These are phyloP conservation scores for Ophiostoma fasciatum DNA, from an alignment of 2,329 filamentous ascomycete genomes.

Conservation along the genomic window DNA sequence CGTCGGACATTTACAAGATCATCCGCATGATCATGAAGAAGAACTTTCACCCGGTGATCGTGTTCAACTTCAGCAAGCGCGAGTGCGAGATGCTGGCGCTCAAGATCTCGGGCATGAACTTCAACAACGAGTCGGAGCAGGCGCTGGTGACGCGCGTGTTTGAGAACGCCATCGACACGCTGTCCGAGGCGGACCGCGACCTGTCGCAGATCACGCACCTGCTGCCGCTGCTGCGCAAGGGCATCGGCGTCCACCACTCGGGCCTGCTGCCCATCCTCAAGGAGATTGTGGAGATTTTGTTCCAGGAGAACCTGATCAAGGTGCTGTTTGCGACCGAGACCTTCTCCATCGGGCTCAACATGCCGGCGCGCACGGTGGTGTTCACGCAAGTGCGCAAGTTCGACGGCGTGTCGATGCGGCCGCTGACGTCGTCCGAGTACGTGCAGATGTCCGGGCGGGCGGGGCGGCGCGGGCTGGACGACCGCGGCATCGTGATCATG, in stretches of 20 bases:
- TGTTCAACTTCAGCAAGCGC: constrained; percentile 98
- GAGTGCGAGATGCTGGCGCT: constrained; percentile 88
- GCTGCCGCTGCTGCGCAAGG: constrained; percentile 72
- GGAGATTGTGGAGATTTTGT: constrained; percentile 96
- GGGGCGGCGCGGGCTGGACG: constrained; percentile 90
- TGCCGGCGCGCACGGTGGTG: constrained; percentile 98
- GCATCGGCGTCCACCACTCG: constrained; percentile 95
- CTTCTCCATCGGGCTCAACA: constrained; percentile 96
- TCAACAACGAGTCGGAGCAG: constrained; percentile 95
- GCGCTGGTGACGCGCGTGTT: constrained; percentile 91
- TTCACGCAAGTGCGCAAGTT: constrained; percentile 95
- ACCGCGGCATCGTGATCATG: constrained; percentile 98
- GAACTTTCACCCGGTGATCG: constrained; percentile 94
- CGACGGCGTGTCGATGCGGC: constrained; percentile 66
- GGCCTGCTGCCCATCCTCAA: constrained; percentile 90
- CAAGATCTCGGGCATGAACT: constrained; percentile 71
- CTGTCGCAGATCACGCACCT: constrained; percentile 86
- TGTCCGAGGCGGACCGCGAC: constrained; percentile 80
- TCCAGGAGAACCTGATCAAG: constrained; percentile 96
- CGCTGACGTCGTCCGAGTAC: constrained; percentile 88
- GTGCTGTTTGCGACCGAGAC: constrained; percentile 96
- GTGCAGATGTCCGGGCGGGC: constrained; percentile 98
- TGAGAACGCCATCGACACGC: constrained; percentile 76
- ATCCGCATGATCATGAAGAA: constrained; percentile 98
- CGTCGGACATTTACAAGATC: constrained; percentile 89